These are phyloP conservation scores for Hypoxylon intermedium DNA, from an alignment of 495 filamentous ascomycete genomes.

Conservation along the genomic window DNA sequence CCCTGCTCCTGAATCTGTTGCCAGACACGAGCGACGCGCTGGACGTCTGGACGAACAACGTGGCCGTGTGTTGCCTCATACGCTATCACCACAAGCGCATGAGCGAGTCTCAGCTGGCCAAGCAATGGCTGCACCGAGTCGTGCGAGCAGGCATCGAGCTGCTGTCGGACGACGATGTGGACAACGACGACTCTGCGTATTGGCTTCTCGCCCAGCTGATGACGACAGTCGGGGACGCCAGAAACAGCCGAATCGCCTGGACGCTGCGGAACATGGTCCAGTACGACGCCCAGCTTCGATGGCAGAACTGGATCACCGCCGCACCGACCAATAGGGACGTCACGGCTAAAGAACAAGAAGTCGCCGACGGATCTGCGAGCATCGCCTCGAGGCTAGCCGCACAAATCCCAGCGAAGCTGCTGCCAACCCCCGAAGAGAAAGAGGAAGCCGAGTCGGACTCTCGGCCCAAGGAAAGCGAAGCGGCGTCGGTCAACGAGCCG, in stretches of 20 bases:
- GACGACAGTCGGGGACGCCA: slow-evolving; percentile 37
- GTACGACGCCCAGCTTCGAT: slow-evolving; percentile 22
- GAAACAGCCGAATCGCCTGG: slow-evolving; percentile 34
- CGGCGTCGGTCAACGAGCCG: slow-evolving; percentile 5
- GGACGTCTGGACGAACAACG: slow-evolving; percentile 19
- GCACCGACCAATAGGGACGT: slow-evolving; percentile 23
- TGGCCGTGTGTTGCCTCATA: slow-evolving; percentile 31
- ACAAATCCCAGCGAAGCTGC: too few species aligned
- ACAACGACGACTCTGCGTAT: slow-evolving; percentile 53
- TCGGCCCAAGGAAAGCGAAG: neutral
- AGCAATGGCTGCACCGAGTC: slow-evolving; percentile 37
- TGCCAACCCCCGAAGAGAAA: too few species aligned
- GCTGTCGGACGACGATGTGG: slow-evolving; percentile 51
- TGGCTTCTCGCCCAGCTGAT: slow-evolving; percentile 41
- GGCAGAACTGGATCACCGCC: slow-evolving; percentile 48
- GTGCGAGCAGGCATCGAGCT: slow-evolving; percentile 50
- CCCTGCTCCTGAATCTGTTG: slow-evolving; percentile 26
- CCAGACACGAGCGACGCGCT: slow-evolving; percentile 21
- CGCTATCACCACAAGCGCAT: slow-evolving; percentile 41
- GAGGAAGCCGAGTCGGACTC: too few species aligned
- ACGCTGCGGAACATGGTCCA: slow-evolving; percentile 35
- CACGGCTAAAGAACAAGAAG: neutral
- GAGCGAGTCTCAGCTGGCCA: slow-evolving; percentile 38
- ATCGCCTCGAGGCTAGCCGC: neutral
- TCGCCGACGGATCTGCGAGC: neutral